Base-by-base conservation (phyloP, 345 rosid species). In the Raphanus raphanistrum region DNA sequence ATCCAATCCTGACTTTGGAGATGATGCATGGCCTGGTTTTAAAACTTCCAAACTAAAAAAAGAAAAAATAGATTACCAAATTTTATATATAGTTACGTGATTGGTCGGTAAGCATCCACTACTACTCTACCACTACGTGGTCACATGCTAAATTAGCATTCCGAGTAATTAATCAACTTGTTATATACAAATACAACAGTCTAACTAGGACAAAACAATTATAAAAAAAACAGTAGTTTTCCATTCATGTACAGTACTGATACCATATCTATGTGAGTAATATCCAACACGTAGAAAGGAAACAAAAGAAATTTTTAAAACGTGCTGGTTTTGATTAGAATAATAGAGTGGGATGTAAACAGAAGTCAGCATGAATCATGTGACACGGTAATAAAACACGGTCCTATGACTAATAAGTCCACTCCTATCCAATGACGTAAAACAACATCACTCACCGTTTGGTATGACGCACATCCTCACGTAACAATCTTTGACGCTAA, bases 401-500 rank as follows among this genome's bases (percentile, higher is more conserved):
- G 69, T 63, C 75, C 60, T 27, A 32, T 36, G 88, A 85, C 83
- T n/a, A n/a, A n/a, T 16, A 85, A 58, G 80, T 83, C 89, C 48
- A 84, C 78, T 45, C 69, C 2, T 16, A 68, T 36, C 12, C 2
- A 9, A 70, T 90, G 90, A 87, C 86, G 90, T 63, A 54, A 5
- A 11, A 5, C 38, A 59, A 70, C 89, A 77, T 85, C 87, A 90
- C 59, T 36, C 76, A 83, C 73, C 45, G 54, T 81, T 73, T 67
- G 4, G 55, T 25, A 35, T 89, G 94, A 89, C 88, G 94, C 77
- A 82, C 60, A 70, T 73, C 76, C 77, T 28, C 79, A 80, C 92
- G 89, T 85, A 79, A 83, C 71, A 36, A 73, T 80, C 79, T 79
- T 92, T 88, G 90, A 88, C 90, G 85, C 71, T 80, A 62, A 61